Base-by-base conservation (phyloP, 306 rosid species). In the Trifolium fragiferum region DNA sequence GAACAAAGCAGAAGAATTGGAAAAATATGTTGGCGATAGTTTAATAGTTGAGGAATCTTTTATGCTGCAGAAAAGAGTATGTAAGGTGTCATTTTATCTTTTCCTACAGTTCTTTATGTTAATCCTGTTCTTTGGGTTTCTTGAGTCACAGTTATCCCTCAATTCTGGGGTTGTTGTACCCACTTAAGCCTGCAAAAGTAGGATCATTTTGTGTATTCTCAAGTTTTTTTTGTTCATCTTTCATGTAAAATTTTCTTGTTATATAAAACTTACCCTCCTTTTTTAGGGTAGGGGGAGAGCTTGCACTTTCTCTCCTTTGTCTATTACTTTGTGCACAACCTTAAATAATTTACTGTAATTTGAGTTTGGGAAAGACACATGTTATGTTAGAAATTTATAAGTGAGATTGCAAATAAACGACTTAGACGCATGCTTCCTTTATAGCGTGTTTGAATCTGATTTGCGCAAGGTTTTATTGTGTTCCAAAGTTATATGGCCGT, bases 121-220 rank as follows among this genome's bases (percentile, higher is more conserved):
- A 76, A 33, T 81, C 58, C 50, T 87, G 47, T 84, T 73, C 47
- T 59, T 86, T 50, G 89, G 90, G 91, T 2, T 66, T 50, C 76
- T 78, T 62, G 53, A 77, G 69, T 87, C 78, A 69, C 89, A 78
- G 84, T 76, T 82, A 61, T 81, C 88, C 0, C 80, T 77, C 82
- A 70, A 68, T 78, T 61, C 83, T 21, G 88, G 80, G 83, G 59
- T 59, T 54, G 87, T 70, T 86, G 98, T 90, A 64, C 98, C 98
- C 81, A 93, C 97, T 8, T 93, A 82, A 88, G 70, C 74, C 75
- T 60, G 68, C 59, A 63, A 71, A 66, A 47, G 9, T 55, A 63
- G 63, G 70, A 81, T 72, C 76, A 44, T 57, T 74, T 74, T 83
- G 82, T 83, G 88, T 57, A 81, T 71, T 77, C 84, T 67, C 67